Base-by-base conservation (phyloP, 2,329 filamentous ascomycete genomes). In the Fusarium chaquense region DNA sequence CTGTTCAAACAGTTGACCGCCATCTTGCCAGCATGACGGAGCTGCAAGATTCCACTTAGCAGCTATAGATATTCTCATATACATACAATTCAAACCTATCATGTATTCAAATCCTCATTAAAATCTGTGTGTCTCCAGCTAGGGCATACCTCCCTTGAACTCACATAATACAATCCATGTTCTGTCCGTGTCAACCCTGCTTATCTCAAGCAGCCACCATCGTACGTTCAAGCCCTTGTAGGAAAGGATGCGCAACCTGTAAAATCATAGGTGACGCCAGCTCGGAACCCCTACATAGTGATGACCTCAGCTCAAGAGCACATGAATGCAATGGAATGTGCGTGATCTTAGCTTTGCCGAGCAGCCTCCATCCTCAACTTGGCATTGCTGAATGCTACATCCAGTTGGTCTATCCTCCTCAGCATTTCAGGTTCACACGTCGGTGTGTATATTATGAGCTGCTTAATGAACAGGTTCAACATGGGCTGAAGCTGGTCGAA, bases 91-190 rank as follows among this genome's bases (percentile, higher is more conserved):
- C 8, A 22, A 18, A 33, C 38, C 24, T 40, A 45, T 51, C 35
- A 28, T 53, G 18, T 58, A 33, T 65, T 22, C 30, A 6, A 18
- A 49, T 18, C 26, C 30, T 36, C 20, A 12, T 16, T 36, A 20
- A 62, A 45, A 54, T 40, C 22, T 40, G 47, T 61, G 62, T 54
- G 61, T 33, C 20, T 16, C 10, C 22, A 20, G 20, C 22, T 70
- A 69, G 67, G 62, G 67, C 38, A 38, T 20, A 32, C 53, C 40
- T 69, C 65, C 57, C 66, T 49, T 58, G 61, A 52, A 35, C 24
- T 57, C 46, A 47, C 50, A n/a, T 46, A 32, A 20, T 46, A 32
- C 6, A 64, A 64, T 38, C 32, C 51, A 64, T 45, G 61, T 10
- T n/a, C 32, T 46, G 24, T 46, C 32, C 43, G 40, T 41, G 28